phyloP scores from a whole-genome alignment of 768 basidiomycete genomes.

The Boletus rubroflammeus region DNA sequence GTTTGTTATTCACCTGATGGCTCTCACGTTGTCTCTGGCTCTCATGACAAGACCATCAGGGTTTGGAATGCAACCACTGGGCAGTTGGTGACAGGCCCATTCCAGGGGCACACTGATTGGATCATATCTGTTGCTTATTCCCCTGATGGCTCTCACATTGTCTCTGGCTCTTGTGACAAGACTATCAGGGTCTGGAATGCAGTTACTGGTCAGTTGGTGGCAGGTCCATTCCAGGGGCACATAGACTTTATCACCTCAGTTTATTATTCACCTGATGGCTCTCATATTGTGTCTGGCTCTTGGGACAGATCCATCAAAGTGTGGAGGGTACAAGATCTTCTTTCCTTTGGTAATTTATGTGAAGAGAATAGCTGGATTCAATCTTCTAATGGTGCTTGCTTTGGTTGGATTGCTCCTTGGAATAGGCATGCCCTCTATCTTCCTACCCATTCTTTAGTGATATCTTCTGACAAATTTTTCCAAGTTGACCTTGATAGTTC shows the following conservation, averaged over 20 bases:
- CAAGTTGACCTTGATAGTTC: background rate
- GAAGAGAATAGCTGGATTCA: constrained; percentile 3
- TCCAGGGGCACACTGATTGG: too few species aligned
- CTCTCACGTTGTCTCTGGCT: background rate
- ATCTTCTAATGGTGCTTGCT: background rate
- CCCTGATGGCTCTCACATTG: background rate
- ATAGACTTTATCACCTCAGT: constrained; percentile 1
- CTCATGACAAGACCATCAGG: background rate
- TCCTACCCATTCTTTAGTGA: background rate
- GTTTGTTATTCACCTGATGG: constrained; percentile 2
- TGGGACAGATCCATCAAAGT: background rate
- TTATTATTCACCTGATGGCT: constrained; percentile 3
- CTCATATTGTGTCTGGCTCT: background rate
- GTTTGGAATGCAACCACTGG: too few species aligned
- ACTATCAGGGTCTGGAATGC: constrained; percentile 16
- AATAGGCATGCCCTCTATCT: background rate
- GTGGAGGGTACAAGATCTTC: background rate
- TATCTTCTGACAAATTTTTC: background rate
- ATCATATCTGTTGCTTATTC: too few species aligned
- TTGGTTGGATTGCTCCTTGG: constrained; percentile 9
- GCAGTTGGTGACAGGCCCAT: too few species aligned
- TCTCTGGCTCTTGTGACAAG: background rate
- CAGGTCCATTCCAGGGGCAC: background rate
- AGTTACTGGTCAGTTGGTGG: constrained; percentile 1
- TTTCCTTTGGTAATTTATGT: background rate